phyloP scores from a whole-genome alignment of 2,329 filamentous ascomycete genomes.

The Beauveria asiatica region DNA sequence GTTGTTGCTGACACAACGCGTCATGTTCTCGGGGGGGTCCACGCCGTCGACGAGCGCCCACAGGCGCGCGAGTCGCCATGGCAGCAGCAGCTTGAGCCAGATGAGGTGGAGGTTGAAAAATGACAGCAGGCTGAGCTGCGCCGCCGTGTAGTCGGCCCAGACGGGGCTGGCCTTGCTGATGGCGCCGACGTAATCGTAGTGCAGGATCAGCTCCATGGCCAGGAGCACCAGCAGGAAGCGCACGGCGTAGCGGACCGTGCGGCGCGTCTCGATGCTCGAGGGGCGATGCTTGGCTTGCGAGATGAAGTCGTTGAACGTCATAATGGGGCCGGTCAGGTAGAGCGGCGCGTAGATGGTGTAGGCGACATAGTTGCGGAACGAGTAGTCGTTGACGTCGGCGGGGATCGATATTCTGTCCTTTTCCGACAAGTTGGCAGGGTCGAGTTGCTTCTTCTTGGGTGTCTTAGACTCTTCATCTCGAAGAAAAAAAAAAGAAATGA shows the following conservation, averaged over 20 bases:
- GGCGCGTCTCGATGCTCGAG: constrained; percentile 58
- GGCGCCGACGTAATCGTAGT: constrained; percentile 88
- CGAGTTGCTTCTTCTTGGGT: constrained; percentile 93
- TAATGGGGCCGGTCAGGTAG: constrained; percentile 84
- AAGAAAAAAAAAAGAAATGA: too few species aligned
- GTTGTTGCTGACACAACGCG: constrained; percentile 92
- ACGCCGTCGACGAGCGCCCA: constrained; percentile 87
- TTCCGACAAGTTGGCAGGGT: constrained; percentile 79
- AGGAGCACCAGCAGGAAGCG: constrained; percentile 75
- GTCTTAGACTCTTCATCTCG: constrained; percentile 43
- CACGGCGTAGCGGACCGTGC: constrained; percentile 72
- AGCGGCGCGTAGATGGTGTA: constrained; percentile 88
- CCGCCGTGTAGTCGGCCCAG: constrained; percentile 77
- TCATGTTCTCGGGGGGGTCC: constrained; percentile 96
- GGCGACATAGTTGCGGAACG: constrained; percentile 78
- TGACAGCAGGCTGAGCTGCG: constrained; percentile 81
- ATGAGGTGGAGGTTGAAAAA: constrained; percentile 96
- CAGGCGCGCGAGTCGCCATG: constrained; percentile 98
- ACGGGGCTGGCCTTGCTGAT: constrained; percentile 73
- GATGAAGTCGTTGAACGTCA: constrained; percentile 98
- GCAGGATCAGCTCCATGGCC: constrained; percentile 82
- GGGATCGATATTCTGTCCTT: constrained; percentile 74
- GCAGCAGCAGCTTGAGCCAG: constrained; percentile 93
- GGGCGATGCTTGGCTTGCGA: constrained; percentile 70
- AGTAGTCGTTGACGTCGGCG: constrained; percentile 62